phyloP scores from a whole-genome alignment of 352 stramenopile species.

The Elongisporangium anandrum region DNA sequence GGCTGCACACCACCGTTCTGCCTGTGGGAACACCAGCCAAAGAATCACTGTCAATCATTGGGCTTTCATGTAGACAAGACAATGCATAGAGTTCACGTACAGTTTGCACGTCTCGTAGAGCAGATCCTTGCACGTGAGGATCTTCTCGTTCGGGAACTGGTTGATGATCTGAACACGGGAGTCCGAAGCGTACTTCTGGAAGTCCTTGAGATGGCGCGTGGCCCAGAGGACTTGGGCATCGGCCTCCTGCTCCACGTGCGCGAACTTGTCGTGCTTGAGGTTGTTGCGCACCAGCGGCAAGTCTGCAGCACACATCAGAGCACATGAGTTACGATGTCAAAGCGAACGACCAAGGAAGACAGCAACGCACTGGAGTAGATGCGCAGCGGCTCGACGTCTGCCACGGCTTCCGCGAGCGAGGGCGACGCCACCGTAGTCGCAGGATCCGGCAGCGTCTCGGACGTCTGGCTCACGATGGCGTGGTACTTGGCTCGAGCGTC shows the following conservation, averaged over 20 bases:
- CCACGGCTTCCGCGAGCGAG: slow-evolving; percentile 20
- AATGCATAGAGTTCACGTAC: slow-evolving; percentile 17
- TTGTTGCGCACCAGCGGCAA: slow-evolving; percentile 33
- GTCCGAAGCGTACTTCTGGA: slow-evolving; percentile 34
- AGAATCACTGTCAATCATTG: slow-evolving; percentile 2
- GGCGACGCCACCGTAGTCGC: slow-evolving; percentile 16
- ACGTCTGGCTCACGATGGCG: slow-evolving; percentile 32
- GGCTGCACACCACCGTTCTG: slow-evolving; percentile 35
- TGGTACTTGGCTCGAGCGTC: slow-evolving; percentile 26
- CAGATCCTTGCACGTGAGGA: slow-evolving; percentile 57
- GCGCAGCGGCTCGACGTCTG: slow-evolving; percentile 17
- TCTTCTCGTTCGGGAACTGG: slow-evolving; percentile 58
- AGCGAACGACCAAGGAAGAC: background rate
- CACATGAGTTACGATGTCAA: background rate
- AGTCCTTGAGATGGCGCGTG: slow-evolving; percentile 53
- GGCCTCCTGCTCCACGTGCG: slow-evolving; percentile 31
- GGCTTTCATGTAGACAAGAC: background rate
- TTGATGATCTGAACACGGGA: slow-evolving; percentile 48
- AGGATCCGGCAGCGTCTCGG: slow-evolving; percentile 25
- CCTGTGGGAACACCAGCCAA: slow-evolving; percentile 5
- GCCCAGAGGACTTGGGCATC: slow-evolving; percentile 47
- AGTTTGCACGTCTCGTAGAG: slow-evolving; percentile 60
- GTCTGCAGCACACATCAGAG: slow-evolving; percentile 11
- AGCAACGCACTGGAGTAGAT: slow-evolving; percentile 24
- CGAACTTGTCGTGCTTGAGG: slow-evolving; percentile 33